These are phyloP conservation scores for Cladophialophora yegresii DNA, from an alignment of 2,329 filamentous ascomycete genomes.

Conservation along the genomic window DNA sequence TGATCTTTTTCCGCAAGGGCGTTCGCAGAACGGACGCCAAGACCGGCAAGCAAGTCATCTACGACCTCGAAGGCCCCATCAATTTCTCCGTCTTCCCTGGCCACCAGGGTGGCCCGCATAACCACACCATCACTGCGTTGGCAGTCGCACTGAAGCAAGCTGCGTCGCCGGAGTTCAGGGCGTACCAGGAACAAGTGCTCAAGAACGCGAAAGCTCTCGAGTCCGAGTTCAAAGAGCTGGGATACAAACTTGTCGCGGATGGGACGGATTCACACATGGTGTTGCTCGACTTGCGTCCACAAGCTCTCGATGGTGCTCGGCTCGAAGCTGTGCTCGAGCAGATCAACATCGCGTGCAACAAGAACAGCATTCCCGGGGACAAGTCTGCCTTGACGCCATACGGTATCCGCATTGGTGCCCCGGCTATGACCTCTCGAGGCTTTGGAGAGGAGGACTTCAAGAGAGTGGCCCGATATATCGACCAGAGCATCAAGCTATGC, in stretches of 20 bases:
- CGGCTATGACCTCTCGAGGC: conserved; percentile 97
- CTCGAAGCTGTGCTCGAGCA: conserved; percentile 89
- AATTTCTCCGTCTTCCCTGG: conserved; percentile 99
- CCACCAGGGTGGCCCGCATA: conserved; percentile 97
- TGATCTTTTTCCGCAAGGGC: conserved; percentile 99
- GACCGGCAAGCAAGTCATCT: conserved; percentile 83
- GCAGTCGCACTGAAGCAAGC: conserved; percentile 95
- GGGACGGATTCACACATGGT: conserved; percentile 99
- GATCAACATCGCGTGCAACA: conserved; percentile 96
- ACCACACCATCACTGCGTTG: conserved; percentile 98
- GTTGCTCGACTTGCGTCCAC: conserved; percentile 86
- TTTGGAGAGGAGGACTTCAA: conserved; percentile 86
- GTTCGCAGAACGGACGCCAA: conserved; percentile 87
- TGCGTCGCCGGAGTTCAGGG: conserved; percentile 82
- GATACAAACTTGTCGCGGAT: conserved; percentile 91
- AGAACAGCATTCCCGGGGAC: conserved; percentile 97
- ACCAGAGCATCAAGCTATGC: conserved; percentile 78
- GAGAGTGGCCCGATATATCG: conserved; percentile 80
- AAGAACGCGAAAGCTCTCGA: conserved; percentile 92
- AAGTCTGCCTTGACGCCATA: conserved; percentile 90
- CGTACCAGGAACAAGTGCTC: conserved; percentile 90
- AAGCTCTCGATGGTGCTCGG: conserved; percentile 83
- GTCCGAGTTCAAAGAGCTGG: conserved; percentile 67
- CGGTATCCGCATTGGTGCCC: conserved; percentile 89
- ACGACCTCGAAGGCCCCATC: conserved; percentile 93